Base-by-base conservation (phyloP, 1,284 basidiomycete species). In the Pholiota adiposa region DNA sequence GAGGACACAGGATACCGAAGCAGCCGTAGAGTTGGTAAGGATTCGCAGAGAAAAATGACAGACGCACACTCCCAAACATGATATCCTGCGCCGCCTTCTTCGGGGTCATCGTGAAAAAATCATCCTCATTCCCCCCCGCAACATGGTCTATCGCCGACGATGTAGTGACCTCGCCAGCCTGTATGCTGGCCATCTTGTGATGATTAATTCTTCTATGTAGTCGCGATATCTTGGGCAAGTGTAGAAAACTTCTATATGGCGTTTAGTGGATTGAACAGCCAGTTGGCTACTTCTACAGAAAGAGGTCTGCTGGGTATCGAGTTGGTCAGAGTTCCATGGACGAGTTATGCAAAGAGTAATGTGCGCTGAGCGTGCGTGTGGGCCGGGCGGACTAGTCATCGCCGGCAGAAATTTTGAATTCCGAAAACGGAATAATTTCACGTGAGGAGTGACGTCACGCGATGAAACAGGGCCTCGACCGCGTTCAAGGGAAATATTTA, bases 51-150 rank as follows among this genome's bases (percentile, higher is more conserved):
- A 11, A 65, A 31, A 36, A 25, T 27, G 23, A 9, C 21, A 55
- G 27, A 75, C 80, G 58, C 61, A 84, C 83, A 57, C 83, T 83
- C 38, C 83, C 83, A 68, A 83, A 82, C 3, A 76, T 65, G 38
- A 85, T 77, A 66, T 84, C 83, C 66, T 78, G 81, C 54, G 62
- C 59, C 4, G 70, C 71, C 36, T 65, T 67, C 46, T 56, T 58
- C 27, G 58, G 59, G 29, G 68, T 65, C 27, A 69, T 54, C 19
- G 66, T 52, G 0, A 60, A 44, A 6, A 56, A 58, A 2, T 63
- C 58, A n/a, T 64, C 61, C 14, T 49, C 53, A 23, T 50, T 27
- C 14, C 44, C 33, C 2, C 41, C 14, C 19, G 48, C 58, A 4
- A 49, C 51, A 53, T 63, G 58, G 27, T 62, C 59, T 48, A 53